Evolutionary conservation across 345 rosid genomes (phyloP).

Genomic region (Ricinus communis): DNA sequence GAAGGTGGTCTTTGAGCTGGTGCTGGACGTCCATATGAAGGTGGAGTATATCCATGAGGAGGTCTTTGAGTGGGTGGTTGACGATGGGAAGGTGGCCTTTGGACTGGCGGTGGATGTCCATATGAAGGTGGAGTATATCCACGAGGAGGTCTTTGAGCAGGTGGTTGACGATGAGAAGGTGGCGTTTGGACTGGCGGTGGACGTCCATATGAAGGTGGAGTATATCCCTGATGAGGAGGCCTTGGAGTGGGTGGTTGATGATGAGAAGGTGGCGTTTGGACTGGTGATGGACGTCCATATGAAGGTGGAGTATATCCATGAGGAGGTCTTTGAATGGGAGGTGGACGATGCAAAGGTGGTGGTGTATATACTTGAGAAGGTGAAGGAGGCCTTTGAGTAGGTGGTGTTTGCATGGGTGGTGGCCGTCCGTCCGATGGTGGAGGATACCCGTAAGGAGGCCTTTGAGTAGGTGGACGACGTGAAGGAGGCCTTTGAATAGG

Average conservation of each 20-base stretch:
- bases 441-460: neutral
- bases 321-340: neutral
- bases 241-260: constrained; percentile 1
- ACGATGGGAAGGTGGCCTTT: too few relatives aligned
- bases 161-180: neutral
- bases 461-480: neutral
- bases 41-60: too few relatives aligned
- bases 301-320: neutral
- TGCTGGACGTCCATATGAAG: too few relatives aligned
- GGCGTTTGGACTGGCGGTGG: neutral
- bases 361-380: constrained; percentile 11
- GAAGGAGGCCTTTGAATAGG: too few relatives aligned
- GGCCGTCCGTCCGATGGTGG: neutral
- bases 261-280: neutral
- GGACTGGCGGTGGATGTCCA: constrained; percentile 4
- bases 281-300: neutral
- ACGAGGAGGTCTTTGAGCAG: neutral
- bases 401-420: neutral
- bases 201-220: constrained; percentile 1
- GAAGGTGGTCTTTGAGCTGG: too few relatives aligned
- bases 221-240: too few relatives aligned
- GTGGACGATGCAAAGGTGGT: neutral
- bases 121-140: constrained; percentile 3
- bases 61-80: too few relatives aligned
- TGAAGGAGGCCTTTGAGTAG: too few relatives aligned